These are phyloP conservation scores for Nicotiana noctiflora DNA, from an alignment of 257 asterid genomes.

Conservation along the genomic window DNA sequence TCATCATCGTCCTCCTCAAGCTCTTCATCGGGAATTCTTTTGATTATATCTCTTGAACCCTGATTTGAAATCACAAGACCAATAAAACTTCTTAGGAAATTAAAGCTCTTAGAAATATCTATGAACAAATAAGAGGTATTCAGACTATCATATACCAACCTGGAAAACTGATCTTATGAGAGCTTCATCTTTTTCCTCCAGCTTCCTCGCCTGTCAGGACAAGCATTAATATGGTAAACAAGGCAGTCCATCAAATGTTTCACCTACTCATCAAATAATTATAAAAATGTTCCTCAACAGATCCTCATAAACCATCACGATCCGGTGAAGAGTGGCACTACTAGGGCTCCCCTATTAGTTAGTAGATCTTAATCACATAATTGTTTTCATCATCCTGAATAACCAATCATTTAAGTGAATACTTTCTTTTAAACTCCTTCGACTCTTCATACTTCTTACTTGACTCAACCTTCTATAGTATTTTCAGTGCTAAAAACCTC, in stretches of 20 bases:
- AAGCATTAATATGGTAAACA: neutral
- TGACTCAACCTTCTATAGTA: neutral
- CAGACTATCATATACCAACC: constrained; percentile 20
- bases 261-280: neutral
- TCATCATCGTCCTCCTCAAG: constrained; percentile 26
- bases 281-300: neutral
- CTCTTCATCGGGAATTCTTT: constrained; percentile 56
- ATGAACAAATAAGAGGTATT: neutral
- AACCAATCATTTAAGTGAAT: neutral
- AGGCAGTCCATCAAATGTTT: neutral
- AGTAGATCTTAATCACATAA: neutral
- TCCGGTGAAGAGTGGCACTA: neutral
- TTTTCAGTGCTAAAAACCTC: neutral
- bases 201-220: constrained; percentile 39
- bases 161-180: constrained; percentile 46
- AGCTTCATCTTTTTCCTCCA: constrained; percentile 74
- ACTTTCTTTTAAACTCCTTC: neutral
- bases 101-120: neutral
- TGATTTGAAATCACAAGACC: constrained; percentile 11
- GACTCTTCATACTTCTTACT: neutral
- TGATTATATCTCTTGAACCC: constrained; percentile 37
- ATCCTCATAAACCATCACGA: neutral
- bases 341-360: neutral
- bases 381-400: neutral
- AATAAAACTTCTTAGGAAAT: constrained; percentile 6